These are phyloP conservation scores for Capsaspora owczarzaki DNA, from an alignment of 78 protist species.

Conservation along the genomic window DNA sequence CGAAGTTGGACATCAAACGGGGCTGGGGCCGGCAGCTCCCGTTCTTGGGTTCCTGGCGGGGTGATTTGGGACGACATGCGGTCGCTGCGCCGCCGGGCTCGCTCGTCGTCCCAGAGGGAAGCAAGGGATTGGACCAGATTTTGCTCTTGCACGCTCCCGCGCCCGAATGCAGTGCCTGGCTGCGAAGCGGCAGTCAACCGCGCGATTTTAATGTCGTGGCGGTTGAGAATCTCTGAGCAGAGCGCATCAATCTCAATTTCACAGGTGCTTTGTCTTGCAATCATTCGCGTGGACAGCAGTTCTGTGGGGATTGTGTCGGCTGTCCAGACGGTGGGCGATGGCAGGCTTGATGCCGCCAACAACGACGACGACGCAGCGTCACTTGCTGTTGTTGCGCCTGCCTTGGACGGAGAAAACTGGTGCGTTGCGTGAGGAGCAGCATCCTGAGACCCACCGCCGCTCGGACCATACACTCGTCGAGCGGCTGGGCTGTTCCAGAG, in stretches of 20 bases:
- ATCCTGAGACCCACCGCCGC: no score
- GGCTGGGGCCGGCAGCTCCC: neutral
- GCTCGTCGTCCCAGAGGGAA: constrained; percentile 39
- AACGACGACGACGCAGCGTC: no score
- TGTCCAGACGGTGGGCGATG: no score
- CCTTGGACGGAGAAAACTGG: no score
- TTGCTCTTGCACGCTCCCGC: neutral
- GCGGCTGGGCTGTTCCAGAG: no score
- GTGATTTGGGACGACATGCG: neutral
- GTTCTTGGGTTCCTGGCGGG: neutral
- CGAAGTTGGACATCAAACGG: no score
- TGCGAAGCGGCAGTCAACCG: neutral
- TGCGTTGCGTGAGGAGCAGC: no score
- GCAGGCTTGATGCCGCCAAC: no score
- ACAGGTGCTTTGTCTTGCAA: neutral
- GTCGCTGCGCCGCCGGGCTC: neutral
- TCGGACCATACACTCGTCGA: no score
- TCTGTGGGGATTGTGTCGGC: no score
- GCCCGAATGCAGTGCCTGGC: neutral
- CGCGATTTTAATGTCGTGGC: neutral
- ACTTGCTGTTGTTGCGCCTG: no score
- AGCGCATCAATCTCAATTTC: neutral
- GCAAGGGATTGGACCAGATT: constrained; percentile 21
- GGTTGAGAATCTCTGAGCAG: constrained; percentile 4
- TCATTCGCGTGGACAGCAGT: no score